Base-by-base conservation (phyloP, 495 filamentous ascomycete species). In the Glonium stellatum region DNA sequence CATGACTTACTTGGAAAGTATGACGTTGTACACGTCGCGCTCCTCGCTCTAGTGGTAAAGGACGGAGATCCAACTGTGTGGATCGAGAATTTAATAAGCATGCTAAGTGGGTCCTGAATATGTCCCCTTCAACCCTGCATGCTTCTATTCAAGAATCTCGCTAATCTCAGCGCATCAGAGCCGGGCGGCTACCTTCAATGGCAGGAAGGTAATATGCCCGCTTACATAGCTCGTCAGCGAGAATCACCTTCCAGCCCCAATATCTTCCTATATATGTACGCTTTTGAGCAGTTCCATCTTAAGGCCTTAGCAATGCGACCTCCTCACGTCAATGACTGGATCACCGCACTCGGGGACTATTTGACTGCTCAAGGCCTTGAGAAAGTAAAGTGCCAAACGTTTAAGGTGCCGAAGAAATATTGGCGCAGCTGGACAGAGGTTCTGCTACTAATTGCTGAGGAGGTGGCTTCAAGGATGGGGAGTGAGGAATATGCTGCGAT, bases 1-100 rank as follows among this genome's bases (percentile, higher is more conserved):
- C n/a, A 50, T 15, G 47, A 50, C n/a, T 21, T 50, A 21, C n/a
- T 50, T 11, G 47, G 47, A 21, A 50, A 23, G n/a, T 50, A 50
- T 23, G 47, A 50, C 23, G 47, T 50, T 3, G 47, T 50, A 3
- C n/a, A 23, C 12, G 47, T 50, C n/a, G 22, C n/a, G 3, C 22
- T 50, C 11, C n/a, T 50, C 3, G 21, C 22, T 15, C 21, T 50
- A 21, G 47, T 50, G 47, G 47, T 50, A 12, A 50, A 50, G 22
- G 47, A 50, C 21, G 47, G 47, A 21, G 47, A 50, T 15, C 47
- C 47, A 1, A 21, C n/a, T 18, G 47, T 18, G 3, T 50, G 47
- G 47, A 50, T 50, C 23, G 15, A 23, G 47, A 50, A 50, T 50
- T 50, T 50, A 23, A 50, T 50, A 21, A 50, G 47, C n/a, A 5